Base-by-base conservation (phyloP, 306 rosid genomes). In the Dalbergia cultrata region DNA sequence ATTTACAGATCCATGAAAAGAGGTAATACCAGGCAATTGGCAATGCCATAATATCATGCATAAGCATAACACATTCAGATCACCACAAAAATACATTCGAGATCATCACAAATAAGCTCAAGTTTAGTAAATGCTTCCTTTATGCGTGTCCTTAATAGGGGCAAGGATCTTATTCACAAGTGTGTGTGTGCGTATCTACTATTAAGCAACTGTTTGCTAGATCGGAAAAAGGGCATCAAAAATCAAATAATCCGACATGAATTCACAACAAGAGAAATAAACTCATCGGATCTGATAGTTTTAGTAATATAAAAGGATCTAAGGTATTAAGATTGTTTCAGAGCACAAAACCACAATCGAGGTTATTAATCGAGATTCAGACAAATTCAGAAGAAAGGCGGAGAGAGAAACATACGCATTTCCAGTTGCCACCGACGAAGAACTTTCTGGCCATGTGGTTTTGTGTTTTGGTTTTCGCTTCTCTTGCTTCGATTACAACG, bases 401-500 rank as follows among this genome's bases (percentile, higher is more conserved):
- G 13, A 18, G 5, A 61, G 8, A 61, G 70, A 57, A 80, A 83
- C 91, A 59, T 90, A 94, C 97, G 78, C 98, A 94, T 94, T 92
- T 92, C 97, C 98, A 92, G 93, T 90, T 92, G 26, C 98, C 97
- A 34, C 97, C 96, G 78, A 94, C 91, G 91, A 94, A 89, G 90
- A 94, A 94, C 58, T 87, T 94, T 67, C 94, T 85, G 72, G 72
- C 93, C 98, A 90, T 92, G 57, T 13, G 4, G 13, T 4, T 12
- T 12, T 92, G 18, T 13, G 5, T 14, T 11, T 12, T 12, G 0
- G 18, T 5, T 71, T 53, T 60, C 9, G 80, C 41, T 62, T 13
- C 45, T 34, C 13, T 33, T 9, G 11, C 57, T 76, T 47, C 72
- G 85, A 85, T 67, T 53, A 4, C 26, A 26, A 76, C 67, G 83